These are phyloP conservation scores for Colletotrichum sublineola DNA, from an alignment of 2,329 filamentous ascomycete species.

Conservation along the genomic window DNA sequence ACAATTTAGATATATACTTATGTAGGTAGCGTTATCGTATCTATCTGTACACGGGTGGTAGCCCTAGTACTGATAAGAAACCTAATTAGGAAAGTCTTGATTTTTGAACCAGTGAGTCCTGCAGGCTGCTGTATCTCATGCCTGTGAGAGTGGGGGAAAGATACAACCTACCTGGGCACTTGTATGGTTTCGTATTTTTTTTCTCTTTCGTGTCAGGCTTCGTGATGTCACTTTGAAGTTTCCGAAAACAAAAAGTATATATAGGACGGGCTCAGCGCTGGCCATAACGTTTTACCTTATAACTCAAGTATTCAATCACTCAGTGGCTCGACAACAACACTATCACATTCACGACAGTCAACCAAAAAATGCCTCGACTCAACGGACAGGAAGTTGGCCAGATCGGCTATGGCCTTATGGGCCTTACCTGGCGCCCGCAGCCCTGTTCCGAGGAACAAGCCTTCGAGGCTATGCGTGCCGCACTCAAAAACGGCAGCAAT, in stretches of 20 bases:
- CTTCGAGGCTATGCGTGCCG: constrained; percentile 68
- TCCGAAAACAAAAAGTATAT: neutral
- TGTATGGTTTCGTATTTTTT: neutral
- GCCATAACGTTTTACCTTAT: constrained; percentile 7
- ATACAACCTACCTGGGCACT: neutral
- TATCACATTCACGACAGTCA: constrained; percentile 3
- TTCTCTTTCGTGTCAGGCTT: neutral
- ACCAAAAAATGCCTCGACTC: constrained; percentile 50
- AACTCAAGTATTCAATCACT: neutral
- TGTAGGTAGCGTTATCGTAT: too few species aligned
- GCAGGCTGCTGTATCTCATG: too few species aligned
- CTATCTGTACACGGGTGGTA: too few species aligned
- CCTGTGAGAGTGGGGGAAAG: neutral
- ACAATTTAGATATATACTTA: too few species aligned
- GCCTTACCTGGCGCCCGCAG: constrained; percentile 59
- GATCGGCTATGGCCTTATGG: constrained; percentile 69
- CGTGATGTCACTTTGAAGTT: constrained; percentile 5
- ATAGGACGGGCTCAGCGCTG: neutral
- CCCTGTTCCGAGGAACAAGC: constrained; percentile 60
- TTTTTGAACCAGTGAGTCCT: too few species aligned
- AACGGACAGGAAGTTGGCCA: constrained; percentile 61
- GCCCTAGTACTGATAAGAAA: too few species aligned
- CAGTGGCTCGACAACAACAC: neutral
- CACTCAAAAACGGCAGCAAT: constrained; percentile 60
- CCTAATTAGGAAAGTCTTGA: too few species aligned